A percentile compares a stretch with the other conserved stretches of the same genome.
Evolutionary conservation across 208 protist species (phyloP).

Genomic region (Wallacemonas rigidus): DNA sequence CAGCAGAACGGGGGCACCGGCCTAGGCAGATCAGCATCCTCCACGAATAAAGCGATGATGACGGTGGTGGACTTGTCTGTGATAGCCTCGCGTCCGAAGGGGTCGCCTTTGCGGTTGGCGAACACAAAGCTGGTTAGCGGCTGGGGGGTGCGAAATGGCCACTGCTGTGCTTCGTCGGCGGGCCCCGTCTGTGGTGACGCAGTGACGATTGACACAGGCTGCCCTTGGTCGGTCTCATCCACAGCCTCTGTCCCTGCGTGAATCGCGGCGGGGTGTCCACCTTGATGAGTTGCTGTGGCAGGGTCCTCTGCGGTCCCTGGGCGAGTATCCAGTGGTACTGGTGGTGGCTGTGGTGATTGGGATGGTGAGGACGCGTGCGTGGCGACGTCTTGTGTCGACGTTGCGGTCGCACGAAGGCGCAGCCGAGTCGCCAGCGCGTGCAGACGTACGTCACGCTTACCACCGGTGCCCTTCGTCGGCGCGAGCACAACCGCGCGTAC

Average conservation of each 20-base stretch:
- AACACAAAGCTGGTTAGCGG: conserved; percentile 54
- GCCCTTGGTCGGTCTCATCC: no score
- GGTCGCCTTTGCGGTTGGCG: conserved; percentile 43
- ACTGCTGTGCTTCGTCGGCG: conserved; percentile 13
- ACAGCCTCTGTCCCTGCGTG: no score
- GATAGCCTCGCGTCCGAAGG: conserved; percentile 24
- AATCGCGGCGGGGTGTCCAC: no score
- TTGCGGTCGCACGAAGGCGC: conserved; percentile 4
- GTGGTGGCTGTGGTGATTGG: not conserved
- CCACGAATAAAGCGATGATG: conserved; percentile 48
- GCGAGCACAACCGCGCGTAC: not conserved
- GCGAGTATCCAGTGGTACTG: no score
- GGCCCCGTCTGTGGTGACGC: not conserved
- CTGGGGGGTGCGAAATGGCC: conserved; percentile 58
- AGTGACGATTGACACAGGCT: no score
- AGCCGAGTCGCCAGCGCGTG: conserved; percentile 19
- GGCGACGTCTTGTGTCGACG: no score
- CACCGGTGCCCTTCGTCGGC: not conserved
- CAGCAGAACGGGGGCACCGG: conserved; percentile 46
- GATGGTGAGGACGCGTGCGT: not conserved
- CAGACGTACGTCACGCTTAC: conserved; percentile 16
- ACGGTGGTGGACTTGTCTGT: conserved; percentile 7
- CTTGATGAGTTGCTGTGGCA: no score
- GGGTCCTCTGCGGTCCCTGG: no score
- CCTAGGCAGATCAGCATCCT: conserved; percentile 23